These are phyloP conservation scores for Prillingera fragicola DNA, from an alignment of 1,284 basidiomycete genomes.

Conservation along the genomic window DNA sequence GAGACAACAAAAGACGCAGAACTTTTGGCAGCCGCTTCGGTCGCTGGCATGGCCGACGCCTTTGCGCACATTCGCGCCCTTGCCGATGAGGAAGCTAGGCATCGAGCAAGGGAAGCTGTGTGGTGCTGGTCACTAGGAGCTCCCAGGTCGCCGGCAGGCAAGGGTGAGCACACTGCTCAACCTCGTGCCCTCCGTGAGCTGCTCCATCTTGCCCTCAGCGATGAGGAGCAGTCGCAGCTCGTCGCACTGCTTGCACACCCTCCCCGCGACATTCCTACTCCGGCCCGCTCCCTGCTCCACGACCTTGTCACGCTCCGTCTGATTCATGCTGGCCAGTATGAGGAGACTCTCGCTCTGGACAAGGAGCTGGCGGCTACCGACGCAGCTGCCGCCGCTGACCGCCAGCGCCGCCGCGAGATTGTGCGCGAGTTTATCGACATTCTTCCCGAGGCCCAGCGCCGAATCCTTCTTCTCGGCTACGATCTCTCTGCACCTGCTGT, in stretches of 20 bases:
- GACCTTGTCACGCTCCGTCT: constrained; percentile 75
- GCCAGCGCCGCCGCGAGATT: constrained; percentile 57
- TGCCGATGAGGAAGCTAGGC: constrained; percentile 9
- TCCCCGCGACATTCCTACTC: constrained; percentile 51
- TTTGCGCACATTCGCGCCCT: constrained; percentile 24
- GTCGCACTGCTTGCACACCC: constrained; percentile 39
- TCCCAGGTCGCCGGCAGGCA: constrained; percentile 23
- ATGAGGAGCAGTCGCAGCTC: constrained; percentile 39
- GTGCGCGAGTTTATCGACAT: constrained; percentile 61
- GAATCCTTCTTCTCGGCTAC: constrained; percentile 16
- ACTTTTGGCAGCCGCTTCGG: constrained; percentile 23
- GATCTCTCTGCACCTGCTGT: neutral
- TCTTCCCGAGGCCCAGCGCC: constrained; percentile 56
- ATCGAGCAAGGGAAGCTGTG: constrained; percentile 23
- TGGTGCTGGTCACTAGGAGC: constrained; percentile 40
- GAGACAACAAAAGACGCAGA: constrained; percentile 26
- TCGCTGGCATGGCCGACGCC: constrained; percentile 23
- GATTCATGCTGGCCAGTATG: constrained; percentile 66
- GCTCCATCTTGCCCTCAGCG: constrained; percentile 37
- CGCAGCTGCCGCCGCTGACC: constrained; percentile 34
- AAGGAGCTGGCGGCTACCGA: constrained; percentile 50
- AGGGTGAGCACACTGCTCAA: constrained; percentile 26
- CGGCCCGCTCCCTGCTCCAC: constrained; percentile 60
- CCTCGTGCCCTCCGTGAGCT: constrained; percentile 30
- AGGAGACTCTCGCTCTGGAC: constrained; percentile 69